phyloP scores from a whole-genome alignment of 805 yeast species.

The Myxozyma lipomycoides region DNA sequence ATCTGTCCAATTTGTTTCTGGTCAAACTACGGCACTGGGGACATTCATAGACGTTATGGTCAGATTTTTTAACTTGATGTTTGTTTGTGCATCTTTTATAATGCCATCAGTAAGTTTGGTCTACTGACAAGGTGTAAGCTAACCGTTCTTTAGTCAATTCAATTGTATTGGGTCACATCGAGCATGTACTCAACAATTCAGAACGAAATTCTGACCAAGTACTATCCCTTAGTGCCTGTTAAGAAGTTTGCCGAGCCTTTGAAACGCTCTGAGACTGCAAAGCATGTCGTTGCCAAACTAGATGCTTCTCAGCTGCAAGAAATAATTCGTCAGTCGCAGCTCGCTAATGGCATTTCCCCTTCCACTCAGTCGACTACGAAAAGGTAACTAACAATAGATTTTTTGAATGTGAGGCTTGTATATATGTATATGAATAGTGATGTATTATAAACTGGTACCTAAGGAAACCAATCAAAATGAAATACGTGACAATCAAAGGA shows the following conservation, averaged over 20 bases:
- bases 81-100: constrained; percentile 80
- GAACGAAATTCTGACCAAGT: constrained; percentile 55
- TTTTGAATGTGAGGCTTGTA: too few relatives aligned
- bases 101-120: constrained; percentile 73
- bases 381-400: background rate
- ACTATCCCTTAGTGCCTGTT: constrained; percentile 10
- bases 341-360: background rate
- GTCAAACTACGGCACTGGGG: background rate
- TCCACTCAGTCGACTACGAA: background rate
- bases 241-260: constrained; percentile 9
- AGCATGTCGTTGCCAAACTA: background rate
- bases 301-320: background rate
- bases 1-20: background rate
- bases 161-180: constrained; percentile 84
- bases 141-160: background rate
- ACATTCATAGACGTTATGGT: constrained; percentile 34
- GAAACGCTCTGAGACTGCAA: constrained; percentile 2
- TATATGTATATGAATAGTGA: too few relatives aligned
- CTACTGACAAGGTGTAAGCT: background rate
- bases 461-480: too few relatives aligned
- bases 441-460: too few relatives aligned
- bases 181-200: constrained; percentile 72
- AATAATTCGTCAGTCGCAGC: background rate
- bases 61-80: constrained; percentile 67
- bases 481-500: too few relatives aligned